Evolutionary conservation across 108 stramenopile species (phyloP).

Genomic region (Fragilariopsis cylindrus): DNA sequence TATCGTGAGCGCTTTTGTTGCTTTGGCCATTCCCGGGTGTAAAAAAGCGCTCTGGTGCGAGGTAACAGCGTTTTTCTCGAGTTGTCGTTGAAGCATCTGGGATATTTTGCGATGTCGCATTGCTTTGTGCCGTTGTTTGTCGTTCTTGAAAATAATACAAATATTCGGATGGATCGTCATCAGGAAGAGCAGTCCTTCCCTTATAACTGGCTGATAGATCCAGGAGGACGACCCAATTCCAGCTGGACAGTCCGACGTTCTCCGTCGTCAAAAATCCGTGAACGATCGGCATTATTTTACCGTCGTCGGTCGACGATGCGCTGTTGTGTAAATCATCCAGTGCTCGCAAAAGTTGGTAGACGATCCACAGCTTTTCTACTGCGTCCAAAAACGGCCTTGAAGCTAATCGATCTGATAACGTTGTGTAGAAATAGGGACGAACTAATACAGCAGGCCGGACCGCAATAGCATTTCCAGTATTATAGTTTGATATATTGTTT

Average conservation of each 20-base stretch:
- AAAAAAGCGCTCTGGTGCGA: conserved; percentile 94
- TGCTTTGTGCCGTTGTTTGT: conserved; percentile 1
- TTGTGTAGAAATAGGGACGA: conserved; percentile 88
- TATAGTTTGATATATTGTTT: too few relatives aligned
- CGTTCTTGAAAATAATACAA: conserved; percentile 89
- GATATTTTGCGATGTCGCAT: neutral
- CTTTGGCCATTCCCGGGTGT: conserved; percentile 34
- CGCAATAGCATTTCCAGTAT: neutral
- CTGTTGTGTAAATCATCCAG: conserved; percentile 80
- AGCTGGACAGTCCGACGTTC: conserved; percentile 91
- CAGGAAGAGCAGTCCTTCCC: conserved; percentile 81
- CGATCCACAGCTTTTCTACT: conserved; percentile 93
- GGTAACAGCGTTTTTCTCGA: conserved; percentile 90
- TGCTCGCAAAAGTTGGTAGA: conserved; percentile 88
- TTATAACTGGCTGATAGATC: conserved; percentile 93
- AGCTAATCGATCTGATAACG: conserved; percentile 88
- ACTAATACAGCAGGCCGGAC: conserved; percentile 68
- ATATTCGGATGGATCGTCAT: conserved; percentile 93
- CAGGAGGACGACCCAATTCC: conserved; percentile 88
- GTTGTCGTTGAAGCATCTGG: conserved; percentile 27
- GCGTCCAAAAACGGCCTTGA: conserved; percentile 92
- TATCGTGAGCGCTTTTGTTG: neutral
- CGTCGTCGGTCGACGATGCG: conserved; percentile 6
- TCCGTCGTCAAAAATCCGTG: conserved; percentile 96
- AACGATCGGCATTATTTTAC: conserved; percentile 31